phyloP scores from a whole-genome alignment of 2,329 filamentous ascomycete genomes.

The Beauveria sp. region DNA sequence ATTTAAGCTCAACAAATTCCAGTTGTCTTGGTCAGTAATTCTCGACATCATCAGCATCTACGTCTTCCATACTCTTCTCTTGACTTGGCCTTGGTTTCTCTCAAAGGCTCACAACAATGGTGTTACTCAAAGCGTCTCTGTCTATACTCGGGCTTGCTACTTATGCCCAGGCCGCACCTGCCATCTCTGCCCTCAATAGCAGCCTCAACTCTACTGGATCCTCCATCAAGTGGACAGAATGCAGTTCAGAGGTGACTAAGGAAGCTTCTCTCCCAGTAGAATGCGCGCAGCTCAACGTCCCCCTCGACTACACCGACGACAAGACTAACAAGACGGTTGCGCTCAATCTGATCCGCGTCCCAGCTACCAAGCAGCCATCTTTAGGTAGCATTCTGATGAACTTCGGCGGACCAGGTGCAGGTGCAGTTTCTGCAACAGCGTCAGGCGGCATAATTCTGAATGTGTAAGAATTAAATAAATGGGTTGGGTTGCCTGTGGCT shows the following conservation, averaged over 20 bases:
- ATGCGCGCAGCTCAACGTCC: slow-evolving; percentile 14
- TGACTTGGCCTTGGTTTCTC: neutral
- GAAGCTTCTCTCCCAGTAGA: slow-evolving; percentile 1
- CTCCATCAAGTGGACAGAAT: neutral
- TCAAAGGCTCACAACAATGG: neutral
- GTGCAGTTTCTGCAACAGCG: neutral
- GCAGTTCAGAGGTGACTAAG: neutral
- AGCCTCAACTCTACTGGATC: neutral
- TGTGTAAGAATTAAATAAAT: neutral
- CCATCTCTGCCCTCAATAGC: neutral
- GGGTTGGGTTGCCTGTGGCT: neutral
- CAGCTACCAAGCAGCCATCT: slow-evolving; percentile 14
- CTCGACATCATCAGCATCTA: neutral
- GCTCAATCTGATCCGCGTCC: slow-evolving; percentile 8
- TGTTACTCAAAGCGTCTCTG: neutral
- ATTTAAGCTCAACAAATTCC: neutral
- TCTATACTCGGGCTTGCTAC: neutral
- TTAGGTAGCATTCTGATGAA: slow-evolving; percentile 26
- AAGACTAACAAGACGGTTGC: slow-evolving; percentile 9
- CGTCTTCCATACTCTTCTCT: neutral
- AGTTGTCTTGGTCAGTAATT: too few species aligned
- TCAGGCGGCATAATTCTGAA: neutral
- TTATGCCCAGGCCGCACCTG: neutral
- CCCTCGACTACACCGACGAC: slow-evolving; percentile 14
- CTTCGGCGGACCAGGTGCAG: slow-evolving; percentile 20